Conservation (phyloP, 352 stramenopile species). For the Phytophthora uliginosa region DNA sequence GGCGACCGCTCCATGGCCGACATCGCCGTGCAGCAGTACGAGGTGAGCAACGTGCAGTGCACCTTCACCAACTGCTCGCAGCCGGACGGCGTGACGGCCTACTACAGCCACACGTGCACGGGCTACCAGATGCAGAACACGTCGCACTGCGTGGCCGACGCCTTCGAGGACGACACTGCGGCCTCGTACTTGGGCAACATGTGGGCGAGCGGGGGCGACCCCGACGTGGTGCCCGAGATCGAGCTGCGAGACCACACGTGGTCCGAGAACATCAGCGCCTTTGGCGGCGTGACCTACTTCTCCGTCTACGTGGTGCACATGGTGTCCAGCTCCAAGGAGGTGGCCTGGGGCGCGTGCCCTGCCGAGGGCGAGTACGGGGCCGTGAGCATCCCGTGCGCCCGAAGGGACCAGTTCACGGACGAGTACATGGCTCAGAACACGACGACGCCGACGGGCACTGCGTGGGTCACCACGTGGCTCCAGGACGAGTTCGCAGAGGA, state of each 20-base stretch:
- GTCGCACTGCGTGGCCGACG: slow-evolving; percentile 37
- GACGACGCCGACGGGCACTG: slow-evolving; percentile 19
- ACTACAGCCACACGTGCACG: slow-evolving; percentile 34
- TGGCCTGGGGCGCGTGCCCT: slow-evolving; percentile 17
- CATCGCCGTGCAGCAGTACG: slow-evolving; percentile 23
- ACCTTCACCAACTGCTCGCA: slow-evolving; percentile 33
- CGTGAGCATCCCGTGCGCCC: slow-evolving; percentile 21
- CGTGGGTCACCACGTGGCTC: slow-evolving; percentile 33
- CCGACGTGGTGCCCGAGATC: slow-evolving; percentile 21
- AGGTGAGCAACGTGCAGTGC: slow-evolving; percentile 26
- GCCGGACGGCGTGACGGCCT: slow-evolving; percentile 18
- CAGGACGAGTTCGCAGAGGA: slow-evolving; percentile 23
- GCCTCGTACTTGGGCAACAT: slow-evolving; percentile 29
- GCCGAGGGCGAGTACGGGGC: slow-evolving; percentile 3
- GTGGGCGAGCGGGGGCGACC: slow-evolving; percentile 36
- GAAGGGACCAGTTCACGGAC: slow-evolving; percentile 20
- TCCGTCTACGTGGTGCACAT: slow-evolving; percentile 39
- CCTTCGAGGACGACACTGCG: slow-evolving; percentile 11
- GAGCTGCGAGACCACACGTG: slow-evolving; percentile 33
- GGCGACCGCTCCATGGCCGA: slow-evolving; percentile 32
- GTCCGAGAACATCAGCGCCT: slow-evolving; percentile 8
- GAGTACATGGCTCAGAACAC: slow-evolving; percentile 26
- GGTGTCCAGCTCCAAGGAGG: slow-evolving; percentile 11
- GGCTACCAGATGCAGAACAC: slow-evolving; percentile 45
- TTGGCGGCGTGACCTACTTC: slow-evolving; percentile 10